phyloP scores from a whole-genome alignment of 1,284 basidiomycete genomes.

The Porodaedalea pini region DNA sequence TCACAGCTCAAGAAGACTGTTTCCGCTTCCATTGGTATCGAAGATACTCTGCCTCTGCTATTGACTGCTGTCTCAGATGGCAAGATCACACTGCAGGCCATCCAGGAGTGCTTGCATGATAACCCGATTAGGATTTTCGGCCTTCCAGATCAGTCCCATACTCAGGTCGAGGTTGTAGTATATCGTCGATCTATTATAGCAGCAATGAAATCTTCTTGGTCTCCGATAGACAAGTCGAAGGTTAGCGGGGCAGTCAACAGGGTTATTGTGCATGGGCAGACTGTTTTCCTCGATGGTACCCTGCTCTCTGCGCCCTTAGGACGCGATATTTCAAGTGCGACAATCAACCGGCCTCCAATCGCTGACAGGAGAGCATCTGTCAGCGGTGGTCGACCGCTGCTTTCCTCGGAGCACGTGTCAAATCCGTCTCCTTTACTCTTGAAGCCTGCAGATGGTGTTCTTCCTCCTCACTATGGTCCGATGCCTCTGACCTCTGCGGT shows the following conservation, averaged over 20 bases:
- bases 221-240: constrained; percentile 69
- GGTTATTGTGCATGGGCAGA: constrained; percentile 90
- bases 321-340: constrained; percentile 76
- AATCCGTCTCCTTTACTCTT: constrained; percentile 3
- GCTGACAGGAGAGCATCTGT: constrained; percentile 34
- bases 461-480: constrained; percentile 27
- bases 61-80: constrained; percentile 84
- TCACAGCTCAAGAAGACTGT: constrained; percentile 62
- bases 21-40: constrained; percentile 76
- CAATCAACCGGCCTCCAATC: constrained; percentile 48
- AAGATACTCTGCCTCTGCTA: constrained; percentile 86
- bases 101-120: constrained; percentile 79
- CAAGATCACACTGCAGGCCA: constrained; percentile 79
- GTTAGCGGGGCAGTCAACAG: constrained; percentile 84
- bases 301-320: constrained; percentile 63
- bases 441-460: constrained; percentile 12
- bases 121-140: constrained; percentile 93
- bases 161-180: constrained; percentile 91
- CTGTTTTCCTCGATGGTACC: constrained; percentile 88
- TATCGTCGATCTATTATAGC: constrained; percentile 70
- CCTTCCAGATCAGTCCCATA: constrained; percentile 81
- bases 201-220: constrained; percentile 63
- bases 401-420: constrained; percentile 23
- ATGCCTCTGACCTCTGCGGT: constrained; percentile 31
- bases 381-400: constrained; percentile 27